Conservation (phyloP, 2,329 filamentous ascomycete genomes). For the Tothia fuscella region DNA sequence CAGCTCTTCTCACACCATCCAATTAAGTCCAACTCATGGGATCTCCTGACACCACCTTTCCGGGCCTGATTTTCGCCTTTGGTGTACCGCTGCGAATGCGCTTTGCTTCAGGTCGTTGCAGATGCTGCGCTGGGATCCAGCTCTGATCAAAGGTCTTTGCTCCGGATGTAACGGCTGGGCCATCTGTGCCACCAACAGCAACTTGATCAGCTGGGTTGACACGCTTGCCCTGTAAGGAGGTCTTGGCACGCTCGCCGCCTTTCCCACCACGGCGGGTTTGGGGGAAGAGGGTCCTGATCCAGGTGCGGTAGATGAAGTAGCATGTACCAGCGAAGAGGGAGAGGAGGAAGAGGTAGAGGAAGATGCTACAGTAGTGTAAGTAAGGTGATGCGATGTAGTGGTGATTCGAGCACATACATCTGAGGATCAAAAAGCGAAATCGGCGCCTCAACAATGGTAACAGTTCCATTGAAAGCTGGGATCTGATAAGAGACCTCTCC, state of each 20-base stretch:
- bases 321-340: slow-evolving; percentile 65
- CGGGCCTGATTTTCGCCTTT: slow-evolving; percentile 27
- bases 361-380: slow-evolving; percentile 52
- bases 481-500: slow-evolving; percentile 64
- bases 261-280: slow-evolving; percentile 54
- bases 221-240: slow-evolving; percentile 50
- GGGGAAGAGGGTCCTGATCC: slow-evolving; percentile 92
- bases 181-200: slow-evolving; percentile 57
- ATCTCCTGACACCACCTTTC: too few species aligned
- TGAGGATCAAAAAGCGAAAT: slow-evolving; percentile 90
- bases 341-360: slow-evolving; percentile 87
- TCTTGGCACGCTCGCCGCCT: slow-evolving; percentile 53
- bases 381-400: neutral
- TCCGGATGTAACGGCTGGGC: slow-evolving; percentile 54
- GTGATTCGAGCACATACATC: slow-evolving; percentile 52
- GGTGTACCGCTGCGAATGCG: slow-evolving; percentile 41
- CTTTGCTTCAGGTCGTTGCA: slow-evolving; percentile 67
- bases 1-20: too few species aligned
- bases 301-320: slow-evolving; percentile 98
- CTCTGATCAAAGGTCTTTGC: slow-evolving; percentile 75
- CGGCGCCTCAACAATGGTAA: slow-evolving; percentile 79
- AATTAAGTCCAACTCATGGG: too few species aligned
- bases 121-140: slow-evolving; percentile 85
- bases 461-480: slow-evolving; percentile 67
- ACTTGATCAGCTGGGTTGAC: slow-evolving; percentile 46